These are phyloP conservation scores for Dimocarpus longan DNA, from an alignment of 345 rosid genomes.

Conservation along the genomic window DNA sequence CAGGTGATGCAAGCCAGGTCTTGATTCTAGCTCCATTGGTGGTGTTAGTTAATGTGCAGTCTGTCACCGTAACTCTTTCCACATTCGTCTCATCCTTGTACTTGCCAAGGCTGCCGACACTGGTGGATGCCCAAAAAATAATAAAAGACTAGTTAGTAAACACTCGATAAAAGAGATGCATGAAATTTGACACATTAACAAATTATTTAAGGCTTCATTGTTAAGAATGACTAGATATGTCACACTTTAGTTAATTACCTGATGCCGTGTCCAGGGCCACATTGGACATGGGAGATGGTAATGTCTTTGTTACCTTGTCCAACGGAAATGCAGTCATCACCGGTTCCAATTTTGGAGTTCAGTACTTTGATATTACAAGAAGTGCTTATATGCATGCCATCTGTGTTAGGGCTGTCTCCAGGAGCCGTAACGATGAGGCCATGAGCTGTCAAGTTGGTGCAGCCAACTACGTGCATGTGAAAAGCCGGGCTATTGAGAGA, in stretches of 20 bases:
- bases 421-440: constrained; percentile 55
- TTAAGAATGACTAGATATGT: neutral
- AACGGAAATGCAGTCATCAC: constrained; percentile 52
- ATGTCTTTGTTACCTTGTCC: constrained; percentile 36
- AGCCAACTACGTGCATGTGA: constrained; percentile 45
- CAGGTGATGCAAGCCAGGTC: constrained; percentile 21
- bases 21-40: constrained; percentile 47
- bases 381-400: constrained; percentile 49
- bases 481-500: constrained; percentile 56
- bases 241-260: constrained; percentile 24
- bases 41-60: constrained; percentile 37
- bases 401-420: constrained; percentile 52
- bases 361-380: constrained; percentile 21
- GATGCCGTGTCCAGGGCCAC: constrained; percentile 60
- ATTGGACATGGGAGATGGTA: constrained; percentile 24
- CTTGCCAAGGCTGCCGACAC: constrained; percentile 52
- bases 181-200: too few relatives aligned
- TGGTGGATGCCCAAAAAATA: constrained; percentile 7
- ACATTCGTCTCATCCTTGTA: constrained; percentile 36
- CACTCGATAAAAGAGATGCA: too few relatives aligned
- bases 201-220: neutral
- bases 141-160: too few relatives aligned
- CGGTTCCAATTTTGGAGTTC: constrained; percentile 38
- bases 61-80: constrained; percentile 30
- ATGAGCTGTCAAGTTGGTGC: constrained; percentile 20